phyloP scores from a whole-genome alignment of 1,139 yeast genomes.

The Ogataea hybrid region DNA sequence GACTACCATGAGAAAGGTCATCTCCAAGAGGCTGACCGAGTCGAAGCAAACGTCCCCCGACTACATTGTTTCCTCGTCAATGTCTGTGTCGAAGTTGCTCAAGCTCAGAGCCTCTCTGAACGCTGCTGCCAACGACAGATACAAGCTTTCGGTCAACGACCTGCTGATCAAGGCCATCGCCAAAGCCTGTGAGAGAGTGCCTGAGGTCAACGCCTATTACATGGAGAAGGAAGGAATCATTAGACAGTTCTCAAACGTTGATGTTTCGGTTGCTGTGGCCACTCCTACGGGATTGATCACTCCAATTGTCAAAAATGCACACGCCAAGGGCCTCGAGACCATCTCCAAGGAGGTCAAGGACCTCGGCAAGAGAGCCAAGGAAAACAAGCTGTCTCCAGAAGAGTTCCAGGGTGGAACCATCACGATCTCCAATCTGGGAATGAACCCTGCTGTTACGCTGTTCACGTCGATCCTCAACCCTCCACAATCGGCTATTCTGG shows the following conservation, averaged over 20 bases:
- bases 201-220: constrained; percentile 94
- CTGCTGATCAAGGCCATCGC: constrained; percentile 93
- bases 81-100: constrained; percentile 85
- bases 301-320: constrained; percentile 88
- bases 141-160: constrained; percentile 92
- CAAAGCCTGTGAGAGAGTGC: constrained; percentile 84
- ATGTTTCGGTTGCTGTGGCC: constrained; percentile 97
- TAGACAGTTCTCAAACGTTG: constrained; percentile 89
- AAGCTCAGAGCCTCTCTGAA: constrained; percentile 91
- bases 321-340: constrained; percentile 76
- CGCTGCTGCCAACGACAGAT: constrained; percentile 80
- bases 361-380: constrained; percentile 94
- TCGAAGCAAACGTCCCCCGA: constrained; percentile 89
- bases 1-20: constrained; percentile 90
- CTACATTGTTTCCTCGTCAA: constrained; percentile 83
- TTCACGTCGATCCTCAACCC: constrained; percentile 98
- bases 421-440: constrained; percentile 97
- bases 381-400: constrained; percentile 86
- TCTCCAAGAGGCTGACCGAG: constrained; percentile 82
- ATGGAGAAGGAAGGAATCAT: constrained; percentile 84
- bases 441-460: constrained; percentile 89
- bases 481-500: constrained; percentile 92
- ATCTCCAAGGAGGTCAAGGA: constrained; percentile 87
- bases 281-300: constrained; percentile 97
- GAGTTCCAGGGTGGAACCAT: constrained; percentile 99